Percentiles rank a stretch among this genome's conserved stretches.
Conservation (phyloP, 2,329 filamentous ascomycete genomes). For the Didymella segeticola region DNA sequence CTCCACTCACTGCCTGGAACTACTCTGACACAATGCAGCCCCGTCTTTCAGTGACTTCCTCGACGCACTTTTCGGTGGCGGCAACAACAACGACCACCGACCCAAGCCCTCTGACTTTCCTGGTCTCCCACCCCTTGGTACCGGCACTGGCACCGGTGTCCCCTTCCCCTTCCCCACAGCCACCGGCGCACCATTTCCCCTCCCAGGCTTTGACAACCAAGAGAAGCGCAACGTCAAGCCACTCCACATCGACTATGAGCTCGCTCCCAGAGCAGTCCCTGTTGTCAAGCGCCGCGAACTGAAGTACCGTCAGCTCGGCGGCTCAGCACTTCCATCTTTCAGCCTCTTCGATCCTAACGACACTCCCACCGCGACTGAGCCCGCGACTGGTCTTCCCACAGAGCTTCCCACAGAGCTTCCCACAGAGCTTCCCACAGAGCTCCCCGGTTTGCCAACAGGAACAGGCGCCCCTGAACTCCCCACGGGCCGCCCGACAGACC, state of each 20-base stretch:
- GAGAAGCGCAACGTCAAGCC: constrained; percentile 3
- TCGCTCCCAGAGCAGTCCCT: constrained; percentile 14
- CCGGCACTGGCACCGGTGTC: neutral
- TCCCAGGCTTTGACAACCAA: constrained; percentile 2
- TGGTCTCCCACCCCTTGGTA: constrained; percentile 4
- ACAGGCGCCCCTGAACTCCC: constrained; percentile 1
- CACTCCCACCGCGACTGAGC: neutral
- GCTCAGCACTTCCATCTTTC: constrained; percentile 19
- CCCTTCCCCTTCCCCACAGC: neutral
- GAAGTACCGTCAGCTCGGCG: constrained; percentile 11
- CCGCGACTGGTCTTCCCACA: neutral
- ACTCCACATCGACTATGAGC: constrained; percentile 25
- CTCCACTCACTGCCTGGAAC: neutral
- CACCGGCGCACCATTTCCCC: too few relatives aligned
- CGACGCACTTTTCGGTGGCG: constrained; percentile 22
- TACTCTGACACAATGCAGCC: constrained; percentile 8
- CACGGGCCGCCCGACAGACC: neutral
- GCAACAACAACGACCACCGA: constrained; percentile 7
- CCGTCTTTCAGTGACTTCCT: constrained; percentile 20
- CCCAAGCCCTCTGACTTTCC: constrained; percentile 11
- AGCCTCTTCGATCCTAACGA: constrained; percentile 16
- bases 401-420: neutral
- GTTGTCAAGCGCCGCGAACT: neutral
- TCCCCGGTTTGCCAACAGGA: neutral
- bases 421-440: neutral